Conservation (phyloP, 208 protist species). For the Acanthamoeba lenticulata region DNA sequence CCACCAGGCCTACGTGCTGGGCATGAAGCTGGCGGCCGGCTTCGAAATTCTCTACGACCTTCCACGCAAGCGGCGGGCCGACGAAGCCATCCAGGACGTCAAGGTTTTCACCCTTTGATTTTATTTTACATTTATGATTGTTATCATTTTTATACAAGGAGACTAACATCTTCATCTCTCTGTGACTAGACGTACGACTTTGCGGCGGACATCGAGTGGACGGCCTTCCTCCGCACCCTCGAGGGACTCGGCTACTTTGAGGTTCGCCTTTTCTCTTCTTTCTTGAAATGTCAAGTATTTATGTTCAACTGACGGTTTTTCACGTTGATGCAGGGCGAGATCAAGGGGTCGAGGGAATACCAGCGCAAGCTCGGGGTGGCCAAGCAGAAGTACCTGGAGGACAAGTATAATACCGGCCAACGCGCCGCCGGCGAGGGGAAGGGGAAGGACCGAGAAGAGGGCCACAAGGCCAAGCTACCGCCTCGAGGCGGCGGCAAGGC, state of each 20-base stretch:
- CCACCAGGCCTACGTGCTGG: background rate
- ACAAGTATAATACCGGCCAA: background rate
- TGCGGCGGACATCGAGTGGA: constrained; percentile 27
- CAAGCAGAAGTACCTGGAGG: constrained; percentile 46
- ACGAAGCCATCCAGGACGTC: background rate
- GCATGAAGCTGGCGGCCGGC: constrained; percentile 49
- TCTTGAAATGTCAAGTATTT: background rate
- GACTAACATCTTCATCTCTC: background rate
- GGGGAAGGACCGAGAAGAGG: background rate
- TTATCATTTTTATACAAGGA: background rate
- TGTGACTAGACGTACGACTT: constrained; percentile 36
- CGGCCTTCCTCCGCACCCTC: background rate
- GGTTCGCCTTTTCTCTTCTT: background rate
- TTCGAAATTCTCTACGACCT: constrained; percentile 62
- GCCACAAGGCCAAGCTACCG: background rate
- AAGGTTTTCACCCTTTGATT: constrained; percentile 41
- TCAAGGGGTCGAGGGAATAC: constrained; percentile 37
- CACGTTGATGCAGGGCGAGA: background rate
- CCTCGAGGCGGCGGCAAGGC: too few species aligned
- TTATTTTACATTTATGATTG: background rate
- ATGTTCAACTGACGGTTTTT: background rate
- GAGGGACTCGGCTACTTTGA: constrained; percentile 54
- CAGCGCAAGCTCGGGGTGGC: constrained; percentile 33
- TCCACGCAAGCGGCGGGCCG: background rate
- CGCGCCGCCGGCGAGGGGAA: too few species aligned